phyloP scores from a whole-genome alignment of 2,329 filamentous ascomycete species.

The Taxawa tesnikishii region DNA sequence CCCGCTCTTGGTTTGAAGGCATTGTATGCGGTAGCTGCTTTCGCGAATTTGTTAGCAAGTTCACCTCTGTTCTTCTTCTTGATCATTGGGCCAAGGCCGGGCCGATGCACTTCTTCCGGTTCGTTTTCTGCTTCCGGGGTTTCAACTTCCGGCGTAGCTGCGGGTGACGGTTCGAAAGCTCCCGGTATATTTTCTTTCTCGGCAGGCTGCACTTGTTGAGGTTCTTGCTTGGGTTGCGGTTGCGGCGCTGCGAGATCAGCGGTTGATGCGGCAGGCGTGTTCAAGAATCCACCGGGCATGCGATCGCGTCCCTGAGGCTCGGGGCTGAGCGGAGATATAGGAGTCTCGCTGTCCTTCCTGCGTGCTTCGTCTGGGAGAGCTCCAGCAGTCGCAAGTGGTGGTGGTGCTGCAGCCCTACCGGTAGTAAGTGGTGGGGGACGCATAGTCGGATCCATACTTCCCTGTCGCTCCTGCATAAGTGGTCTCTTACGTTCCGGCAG shows the following conservation, averaged over 20 bases:
- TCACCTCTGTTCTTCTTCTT: conserved; percentile 65
- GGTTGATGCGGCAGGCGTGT: conserved; percentile 8
- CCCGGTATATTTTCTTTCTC: conserved; percentile 6
- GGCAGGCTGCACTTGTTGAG: conserved; percentile 3
- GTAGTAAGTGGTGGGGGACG: conserved; percentile 17
- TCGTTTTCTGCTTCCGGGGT: conserved; percentile 6
- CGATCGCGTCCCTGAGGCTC: not conserved
- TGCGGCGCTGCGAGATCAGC: conserved; percentile 4
- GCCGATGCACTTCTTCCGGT: conserved; percentile 46
- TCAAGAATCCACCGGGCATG: conserved; percentile 7
- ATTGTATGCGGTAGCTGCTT: conserved; percentile 60
- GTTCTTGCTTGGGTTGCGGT: conserved; percentile 2
- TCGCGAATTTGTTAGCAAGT: conserved; percentile 64
- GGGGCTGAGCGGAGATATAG: no score
- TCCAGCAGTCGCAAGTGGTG: no score
- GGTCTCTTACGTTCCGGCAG: conserved; percentile 52
- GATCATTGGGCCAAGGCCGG: conserved; percentile 82
- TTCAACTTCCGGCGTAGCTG: conserved; percentile 5
- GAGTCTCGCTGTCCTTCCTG: no score
- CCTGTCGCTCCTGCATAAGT: conserved; percentile 46
- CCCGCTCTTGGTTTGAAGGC: conserved; percentile 81
- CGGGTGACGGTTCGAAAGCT: conserved; percentile 1
- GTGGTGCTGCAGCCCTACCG: conserved; percentile 5
- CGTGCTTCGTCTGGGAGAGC: no score
- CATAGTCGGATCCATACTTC: conserved; percentile 12